Evolutionary conservation across 2,329 filamentous ascomycete species (phyloP), one percentile per base, ranked within the genome.

Genomic region (Lojkania enalia): DNA sequence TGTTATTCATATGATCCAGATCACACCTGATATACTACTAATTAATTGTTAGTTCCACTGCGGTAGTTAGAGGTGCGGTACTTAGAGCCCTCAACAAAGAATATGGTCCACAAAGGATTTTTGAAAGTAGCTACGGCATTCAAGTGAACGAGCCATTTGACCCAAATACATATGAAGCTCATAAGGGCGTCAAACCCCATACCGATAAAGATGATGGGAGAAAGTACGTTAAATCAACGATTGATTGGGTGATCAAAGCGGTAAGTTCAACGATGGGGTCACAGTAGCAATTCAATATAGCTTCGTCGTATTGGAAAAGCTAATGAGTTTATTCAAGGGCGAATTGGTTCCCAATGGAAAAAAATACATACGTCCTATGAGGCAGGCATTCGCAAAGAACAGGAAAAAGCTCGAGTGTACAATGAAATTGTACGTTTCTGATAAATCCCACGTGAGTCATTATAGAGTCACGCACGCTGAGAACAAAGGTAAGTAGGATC

Each of bases 81-180:
- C 49, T 67, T 5, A 49, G 62, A 19, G 63, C 63, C 5, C 35
- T 66, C 20, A 58, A 59, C 27, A 66, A 64, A 47, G 49, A 56
- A n/a, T 15, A 52, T 16, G 64, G 63, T 2, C 65, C 65, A 0
- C 38, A 33, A 7, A 46, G 63, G 42, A 51, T 54, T 9, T 52
- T 52, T 5, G 49, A 51, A 21, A 59, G 57, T 16, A 69, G 65
- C 49, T 69, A 62, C 36, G 64, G 64, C 16, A 48, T 66, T 40
- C 46, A 58, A 14, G 2, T 3, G 1, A 20, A 19, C 12, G 46
- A 48, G 21, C 46, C 20, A 7, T 44, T 44, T 27, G 29, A 48
- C 5, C 46, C 46, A 36, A 25, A 41, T 3, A 25, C 2, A n/a
- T 37, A 41, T 30, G 4, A 13, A 3, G 46, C 13, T 20, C 46